These are phyloP conservation scores for Solanum habrochaites DNA, from an alignment of 257 asterid species.

Conservation along the genomic window DNA sequence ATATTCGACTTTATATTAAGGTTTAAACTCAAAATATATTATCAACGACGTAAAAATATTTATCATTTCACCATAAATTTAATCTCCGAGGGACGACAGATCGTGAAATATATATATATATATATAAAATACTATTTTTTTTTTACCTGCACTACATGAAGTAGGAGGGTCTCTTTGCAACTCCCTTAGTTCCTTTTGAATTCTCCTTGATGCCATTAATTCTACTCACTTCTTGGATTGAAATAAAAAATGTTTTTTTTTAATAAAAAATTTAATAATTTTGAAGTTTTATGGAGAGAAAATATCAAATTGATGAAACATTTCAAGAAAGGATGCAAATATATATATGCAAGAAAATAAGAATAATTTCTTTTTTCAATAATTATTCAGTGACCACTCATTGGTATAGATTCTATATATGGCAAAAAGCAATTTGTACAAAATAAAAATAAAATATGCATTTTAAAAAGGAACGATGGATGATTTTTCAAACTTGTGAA, in stretches of 20 bases:
- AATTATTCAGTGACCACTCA: neutral
- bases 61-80: neutral
- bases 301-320: neutral
- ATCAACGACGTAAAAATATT: neutral
- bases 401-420: neutral
- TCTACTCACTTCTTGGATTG: neutral
- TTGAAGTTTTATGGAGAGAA: neutral
- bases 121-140: neutral
- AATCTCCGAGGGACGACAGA: neutral
- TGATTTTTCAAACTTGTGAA: neutral
- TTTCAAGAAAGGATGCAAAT: neutral
- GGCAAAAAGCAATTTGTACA: neutral
- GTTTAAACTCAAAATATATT: neutral
- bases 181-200: constrained; percentile 8
- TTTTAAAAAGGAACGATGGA: neutral
- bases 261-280: neutral
- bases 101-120: neutral
- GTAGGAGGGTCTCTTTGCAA: constrained; percentile 13
- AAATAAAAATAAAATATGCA: neutral
- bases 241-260: neutral
- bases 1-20: neutral
- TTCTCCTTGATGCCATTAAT: constrained; percentile 9
- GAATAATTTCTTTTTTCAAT: neutral
- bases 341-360: neutral
- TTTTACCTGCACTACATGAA: constrained; percentile 8